These are phyloP conservation scores for Entelexis paramagnoliae DNA, from an alignment of 1,139 yeast genomes.

Conservation along the genomic window DNA sequence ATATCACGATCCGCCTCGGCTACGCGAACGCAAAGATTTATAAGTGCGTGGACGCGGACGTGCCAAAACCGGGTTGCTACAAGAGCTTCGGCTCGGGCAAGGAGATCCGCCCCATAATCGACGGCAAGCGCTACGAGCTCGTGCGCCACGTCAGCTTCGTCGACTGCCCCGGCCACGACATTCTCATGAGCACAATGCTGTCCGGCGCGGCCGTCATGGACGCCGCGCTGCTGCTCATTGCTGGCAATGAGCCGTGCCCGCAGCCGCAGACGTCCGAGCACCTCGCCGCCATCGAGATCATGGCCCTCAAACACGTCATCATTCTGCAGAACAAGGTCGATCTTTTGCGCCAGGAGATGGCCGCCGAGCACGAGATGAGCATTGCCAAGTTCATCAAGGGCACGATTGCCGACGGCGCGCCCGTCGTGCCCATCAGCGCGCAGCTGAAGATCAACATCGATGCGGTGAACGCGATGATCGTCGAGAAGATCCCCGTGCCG, in stretches of 20 bases:
- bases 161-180: conserved; percentile 99
- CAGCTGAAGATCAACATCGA: conserved; percentile 97
- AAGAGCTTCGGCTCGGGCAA: conserved; percentile 88
- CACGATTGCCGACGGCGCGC: conserved; percentile 98
- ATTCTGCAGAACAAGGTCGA: conserved; percentile 97
- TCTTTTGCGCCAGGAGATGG: conserved; percentile 95
- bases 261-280: conserved; percentile 99
- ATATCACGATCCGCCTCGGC: conserved; percentile 95
- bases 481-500: conserved; percentile 92
- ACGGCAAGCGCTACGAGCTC: conserved; percentile 71
- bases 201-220: conserved; percentile 99
- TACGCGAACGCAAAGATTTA: conserved; percentile 98
- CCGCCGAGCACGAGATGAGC: conserved; percentile 88
- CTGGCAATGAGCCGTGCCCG: conserved; percentile 98
- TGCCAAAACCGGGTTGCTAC: conserved; percentile 94
- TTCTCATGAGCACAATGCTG: conserved; percentile 99
- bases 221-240: conserved; percentile 90
- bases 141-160: conserved; percentile 97
- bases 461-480: conserved; percentile 95
- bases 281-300: conserved; percentile 97
- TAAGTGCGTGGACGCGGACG: conserved; percentile 74
- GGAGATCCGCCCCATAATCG: conserved; percentile 89
- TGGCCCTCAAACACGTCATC: conserved; percentile 94
- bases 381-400: conserved; percentile 89
- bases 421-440: conserved; percentile 97